A percentile compares a stretch with the other conserved stretches of the same genome.
These are phyloP conservation scores for Syzygium aqueum DNA, from an alignment of 345 rosid species.

Conservation along the genomic window DNA sequence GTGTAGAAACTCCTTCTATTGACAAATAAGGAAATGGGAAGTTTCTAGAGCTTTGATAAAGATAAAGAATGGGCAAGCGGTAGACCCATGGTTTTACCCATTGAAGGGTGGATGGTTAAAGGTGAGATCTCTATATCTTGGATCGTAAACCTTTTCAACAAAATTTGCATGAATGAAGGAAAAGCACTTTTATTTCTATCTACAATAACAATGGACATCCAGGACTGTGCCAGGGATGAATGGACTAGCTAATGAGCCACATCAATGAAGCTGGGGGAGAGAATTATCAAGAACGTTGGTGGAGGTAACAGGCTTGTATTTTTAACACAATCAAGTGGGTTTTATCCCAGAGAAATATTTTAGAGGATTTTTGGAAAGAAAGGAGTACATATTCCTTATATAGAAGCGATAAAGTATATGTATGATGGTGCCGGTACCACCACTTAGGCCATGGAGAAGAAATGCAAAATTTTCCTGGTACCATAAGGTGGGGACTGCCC, in stretches of 20 bases:
- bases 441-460: not conserved
- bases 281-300: not conserved
- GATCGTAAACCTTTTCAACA: not conserved
- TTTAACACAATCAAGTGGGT: not conserved
- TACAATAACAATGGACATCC: not conserved
- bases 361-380: not conserved
- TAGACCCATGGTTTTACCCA: not conserved
- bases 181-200: not conserved
- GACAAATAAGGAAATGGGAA: not conserved
- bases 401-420: not conserved
- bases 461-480: not conserved
- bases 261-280: not conserved
- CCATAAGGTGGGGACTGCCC: not conserved
- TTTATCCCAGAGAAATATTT: not conserved
- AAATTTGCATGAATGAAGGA: not conserved
- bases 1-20: not conserved
- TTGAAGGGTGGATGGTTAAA: not conserved
- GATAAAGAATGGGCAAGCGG: not conserved
- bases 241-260: not conserved
- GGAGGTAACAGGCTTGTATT: not conserved
- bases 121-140: not conserved
- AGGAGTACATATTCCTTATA: not conserved
- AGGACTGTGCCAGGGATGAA: not conserved
- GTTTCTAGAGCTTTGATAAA: not conserved
- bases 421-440: not conserved